phyloP scores from a whole-genome alignment of 2,329 filamentous ascomycete species.

The Paracamarosporium sp. region DNA sequence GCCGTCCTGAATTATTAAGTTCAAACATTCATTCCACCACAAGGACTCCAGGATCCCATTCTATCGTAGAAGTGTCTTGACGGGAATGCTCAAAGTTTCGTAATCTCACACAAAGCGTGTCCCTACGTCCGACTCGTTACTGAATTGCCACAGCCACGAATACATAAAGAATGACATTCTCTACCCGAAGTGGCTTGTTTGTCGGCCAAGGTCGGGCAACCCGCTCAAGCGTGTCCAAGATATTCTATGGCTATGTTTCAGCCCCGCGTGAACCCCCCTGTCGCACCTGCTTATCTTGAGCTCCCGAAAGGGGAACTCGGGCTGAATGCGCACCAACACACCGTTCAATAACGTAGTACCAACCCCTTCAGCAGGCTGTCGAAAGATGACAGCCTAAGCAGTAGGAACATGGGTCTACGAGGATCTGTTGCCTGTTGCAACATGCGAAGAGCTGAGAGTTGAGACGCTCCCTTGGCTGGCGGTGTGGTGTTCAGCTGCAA shows the following conservation, averaged over 20 bases:
- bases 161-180: background rate
- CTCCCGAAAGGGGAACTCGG: background rate
- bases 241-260: background rate
- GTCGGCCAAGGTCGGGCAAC: background rate
- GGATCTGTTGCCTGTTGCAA: background rate
- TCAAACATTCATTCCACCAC: no score
- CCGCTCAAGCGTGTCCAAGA: background rate
- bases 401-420: background rate
- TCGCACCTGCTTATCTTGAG: slow-evolving; percentile 4
- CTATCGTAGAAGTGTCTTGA: no score
- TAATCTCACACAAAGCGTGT: no score
- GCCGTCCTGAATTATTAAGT: no score
- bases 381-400: background rate
- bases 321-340: slow-evolving; percentile 4
- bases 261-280: slow-evolving; percentile 3
- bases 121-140: no score
- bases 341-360: background rate
- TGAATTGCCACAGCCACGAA: background rate
- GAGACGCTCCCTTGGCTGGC: background rate
- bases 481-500: slow-evolving; percentile 3
- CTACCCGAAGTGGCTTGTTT: background rate
- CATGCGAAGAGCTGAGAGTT: background rate
- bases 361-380: background rate
- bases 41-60: no score
- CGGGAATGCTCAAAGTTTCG: no score